phyloP scores from a whole-genome alignment of 2,329 filamentous ascomycete species.

The Aspergillus carbonarius region DNA sequence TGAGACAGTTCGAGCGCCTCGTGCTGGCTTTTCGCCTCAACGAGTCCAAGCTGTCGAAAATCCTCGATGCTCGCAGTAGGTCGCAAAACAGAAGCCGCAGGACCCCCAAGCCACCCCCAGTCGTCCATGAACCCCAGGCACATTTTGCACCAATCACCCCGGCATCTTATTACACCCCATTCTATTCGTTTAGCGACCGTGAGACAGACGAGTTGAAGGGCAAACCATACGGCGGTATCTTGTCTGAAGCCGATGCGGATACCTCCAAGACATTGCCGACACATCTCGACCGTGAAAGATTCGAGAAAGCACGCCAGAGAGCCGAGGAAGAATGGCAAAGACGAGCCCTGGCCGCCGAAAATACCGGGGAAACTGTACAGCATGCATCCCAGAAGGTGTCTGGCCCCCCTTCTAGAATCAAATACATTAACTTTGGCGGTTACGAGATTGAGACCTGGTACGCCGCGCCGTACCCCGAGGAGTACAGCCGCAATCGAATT shows the following conservation, averaged over 20 bases:
- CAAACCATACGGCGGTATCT: conserved; percentile 92
- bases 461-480: conserved; percentile 94
- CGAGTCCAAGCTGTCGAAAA: conserved; percentile 58
- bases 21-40: conserved; percentile 61
- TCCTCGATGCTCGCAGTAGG: conserved; percentile 60
- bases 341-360: conserved; percentile 61
- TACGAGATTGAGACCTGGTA: conserved; percentile 99
- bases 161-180: conserved; percentile 70
- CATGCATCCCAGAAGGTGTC: conserved; percentile 71
- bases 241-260: conserved; percentile 85
- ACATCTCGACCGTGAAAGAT: conserved; percentile 76
- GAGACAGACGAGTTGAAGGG: conserved; percentile 86
- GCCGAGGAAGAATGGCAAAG: conserved; percentile 90
- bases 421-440: conserved; percentile 96
- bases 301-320: conserved; percentile 84
- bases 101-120: conserved; percentile 43
- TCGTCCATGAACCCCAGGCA: conserved; percentile 49
- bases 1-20: conserved; percentile 47
- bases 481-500: conserved; percentile 93
- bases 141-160: conserved; percentile 61
- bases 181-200: conserved; percentile 85
- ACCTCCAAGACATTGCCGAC: conserved; percentile 84
- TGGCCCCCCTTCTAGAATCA: conserved; percentile 93
- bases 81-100: conserved; percentile 54
- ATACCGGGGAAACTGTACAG: conserved; percentile 60